Evolutionary conservation across 2,329 filamentous ascomycete genomes (phyloP), one percentile per base, ranked within the genome.

Genomic region (Westerdykella aurantiaca): DNA sequence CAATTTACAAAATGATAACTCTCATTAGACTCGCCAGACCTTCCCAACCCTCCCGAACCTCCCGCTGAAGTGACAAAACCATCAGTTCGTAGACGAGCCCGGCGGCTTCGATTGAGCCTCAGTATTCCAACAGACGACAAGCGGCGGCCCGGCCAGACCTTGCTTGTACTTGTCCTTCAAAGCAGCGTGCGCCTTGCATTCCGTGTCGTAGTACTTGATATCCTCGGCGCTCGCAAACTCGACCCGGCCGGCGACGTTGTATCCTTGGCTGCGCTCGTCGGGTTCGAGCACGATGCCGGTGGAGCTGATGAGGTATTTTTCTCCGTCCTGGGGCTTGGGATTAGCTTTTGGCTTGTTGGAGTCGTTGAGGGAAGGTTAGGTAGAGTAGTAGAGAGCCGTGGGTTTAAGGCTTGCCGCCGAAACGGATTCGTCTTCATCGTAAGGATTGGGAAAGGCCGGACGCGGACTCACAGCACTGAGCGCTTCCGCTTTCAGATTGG

Each of bases 121-220:
- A 21, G 18, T 6, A 6, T 21, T 21, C 18, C 18, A 21, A 21
- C 18, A 21, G 6, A 21, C 18, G 18, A 21, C 18, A 21, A 21
- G 18, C n/a, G 61, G 57, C 34, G 56, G 58, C 4, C 47, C 55
- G 25, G 40, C 46, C 37, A 62, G 48, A 38, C 58, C 64, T 5
- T 51, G 51, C 46, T 58, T 60, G 33, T 64, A 39, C 14, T 52
- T 35, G 2, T 49, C 58, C 58, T 75, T 77, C 49, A 82, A 63
- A 21, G 66, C 70, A 44, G 67, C 67, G 52, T 83, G 80, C 25
- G 78, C 78, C 52, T 70, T 71, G 51, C 78, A 80, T 39, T 75
- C 71, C 9, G 72, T 70, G 61, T 87, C 83, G 62, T 86, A 88
- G 68, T 78, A 88, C 53, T 78, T 72, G 78, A 87, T 81, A 61